Evolutionary conservation across 805 yeast species (phyloP), one percentile per base, ranked within the genome.

Genomic region (Danielia reshetovae): DNA sequence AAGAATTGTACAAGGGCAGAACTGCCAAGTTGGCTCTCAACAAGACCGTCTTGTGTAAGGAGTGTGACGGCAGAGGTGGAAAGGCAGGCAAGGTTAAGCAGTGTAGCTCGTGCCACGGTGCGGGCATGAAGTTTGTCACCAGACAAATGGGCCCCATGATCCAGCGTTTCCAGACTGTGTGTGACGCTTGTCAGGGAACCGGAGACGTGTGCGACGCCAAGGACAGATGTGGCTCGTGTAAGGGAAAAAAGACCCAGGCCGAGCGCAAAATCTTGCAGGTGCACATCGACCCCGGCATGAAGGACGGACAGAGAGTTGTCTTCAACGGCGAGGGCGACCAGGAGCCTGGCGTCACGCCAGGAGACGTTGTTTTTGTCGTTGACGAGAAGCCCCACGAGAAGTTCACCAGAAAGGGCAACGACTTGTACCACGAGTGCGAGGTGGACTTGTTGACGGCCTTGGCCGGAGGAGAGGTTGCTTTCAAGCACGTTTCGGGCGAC

Each of bases 71-170:
- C 54, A 79, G 79, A 55, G 99, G 99, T 64, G 99, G 98, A 68
- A 86, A 86, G 56, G 85, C 80, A 49, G 95, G 93, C 45, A 72
- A 85, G 38, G 95, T 89, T 46, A 84, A 83, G 71, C 79, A 79
- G 53, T 93, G 99, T 79, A 47, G 79, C 34, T 60, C 78, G 25
- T 93, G 99, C 80, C 75, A 77, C 57, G 99, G 99, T 65, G 74
- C 76, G 52, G 99, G 99, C 76, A 67, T 82, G 62, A 85, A 78
- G 65, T 82, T 90, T 48, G 83, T 88, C 48, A 86, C 96, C 34
- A 85, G 95, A 72, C 97, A 93, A 68, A 89, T 93, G 96, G 99
- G 99, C 52, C 96, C 96, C 48, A 87, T 93, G 89, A 85, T 93
- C 55, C 99, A 93, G 72, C 85, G 96, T 74, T 85, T 85, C 79